phyloP scores from a whole-genome alignment of 139 green algal species.

The Desmodesmus armatus region DNA sequence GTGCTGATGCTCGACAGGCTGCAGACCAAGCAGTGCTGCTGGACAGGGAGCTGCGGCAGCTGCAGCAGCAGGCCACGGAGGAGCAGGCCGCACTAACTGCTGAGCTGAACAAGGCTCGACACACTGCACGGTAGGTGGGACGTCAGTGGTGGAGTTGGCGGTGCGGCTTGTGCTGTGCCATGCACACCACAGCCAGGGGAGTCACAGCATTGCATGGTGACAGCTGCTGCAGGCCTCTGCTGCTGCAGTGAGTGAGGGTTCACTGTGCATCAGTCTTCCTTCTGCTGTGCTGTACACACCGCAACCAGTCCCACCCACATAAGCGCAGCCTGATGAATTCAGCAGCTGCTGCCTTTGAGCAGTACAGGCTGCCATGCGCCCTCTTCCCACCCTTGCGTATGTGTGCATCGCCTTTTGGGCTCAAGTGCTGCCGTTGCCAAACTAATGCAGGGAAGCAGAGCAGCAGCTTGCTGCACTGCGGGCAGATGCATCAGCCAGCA shows the following conservation, averaged over 20 bases:
- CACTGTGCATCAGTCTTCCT: no score
- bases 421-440: background rate
- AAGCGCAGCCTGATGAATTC: background rate
- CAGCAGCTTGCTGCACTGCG: conserved; percentile 16
- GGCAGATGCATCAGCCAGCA: background rate
- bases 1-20: background rate
- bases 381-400: background rate
- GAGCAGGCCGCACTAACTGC: conserved; percentile 2
- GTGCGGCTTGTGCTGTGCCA: background rate
- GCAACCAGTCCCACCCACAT: no score
- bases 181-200: no score
- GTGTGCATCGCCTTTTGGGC: background rate
- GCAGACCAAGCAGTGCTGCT: conserved; percentile 17
- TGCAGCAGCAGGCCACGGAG: conserved; percentile 14
- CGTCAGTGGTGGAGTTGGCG: background rate
- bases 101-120: conserved; percentile 23
- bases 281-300: no score
- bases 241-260: no score
- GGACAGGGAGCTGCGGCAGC: conserved; percentile 15
- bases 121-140: background rate
- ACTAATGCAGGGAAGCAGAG: conserved; percentile 17
- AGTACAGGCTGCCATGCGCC: background rate
- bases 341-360: background rate
- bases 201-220: no score
- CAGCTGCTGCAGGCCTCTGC: no score